These are phyloP conservation scores for Hyphopichia pseudoburtonii DNA, from an alignment of 1,139 yeast genomes.

Conservation along the genomic window DNA sequence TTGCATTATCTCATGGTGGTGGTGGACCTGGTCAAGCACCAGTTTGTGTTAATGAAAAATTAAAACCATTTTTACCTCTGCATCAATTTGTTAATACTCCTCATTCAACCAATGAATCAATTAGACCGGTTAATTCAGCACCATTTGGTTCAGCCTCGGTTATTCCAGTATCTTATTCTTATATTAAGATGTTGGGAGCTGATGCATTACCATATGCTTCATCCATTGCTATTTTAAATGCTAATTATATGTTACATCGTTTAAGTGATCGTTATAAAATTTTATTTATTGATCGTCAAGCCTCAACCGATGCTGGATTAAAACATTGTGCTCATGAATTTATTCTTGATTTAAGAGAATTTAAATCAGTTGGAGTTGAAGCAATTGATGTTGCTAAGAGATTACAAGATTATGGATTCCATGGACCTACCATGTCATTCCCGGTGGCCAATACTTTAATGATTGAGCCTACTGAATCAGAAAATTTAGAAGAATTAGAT, in stretches of 20 bases:
- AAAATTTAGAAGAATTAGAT: conserved; percentile 82
- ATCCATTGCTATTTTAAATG: conserved; percentile 86
- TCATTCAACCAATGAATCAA: conserved; percentile 54
- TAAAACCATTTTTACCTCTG: conserved; percentile 79
- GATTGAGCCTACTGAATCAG: conserved; percentile 98
- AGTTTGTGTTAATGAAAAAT: conserved; percentile 84
- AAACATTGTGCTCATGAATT: conserved; percentile 96
- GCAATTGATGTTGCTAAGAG: conserved; percentile 97
- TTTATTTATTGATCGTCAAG: conserved; percentile 61
- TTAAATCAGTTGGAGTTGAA: conserved; percentile 79
- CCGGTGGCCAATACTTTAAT: conserved; percentile 96
- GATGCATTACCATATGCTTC: conserved; percentile 82
- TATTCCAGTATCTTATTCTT: conserved; percentile 90
- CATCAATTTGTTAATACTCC: conserved; percentile 68
- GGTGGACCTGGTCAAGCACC: conserved; percentile 99
- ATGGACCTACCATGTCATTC: conserved; percentile 98
- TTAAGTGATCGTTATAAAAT: conserved; percentile 71
- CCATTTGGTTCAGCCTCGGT: conserved; percentile 96
- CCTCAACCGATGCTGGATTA: conserved; percentile 46
- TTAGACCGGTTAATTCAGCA: conserved; percentile 83
- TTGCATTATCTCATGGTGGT: conserved; percentile 98
- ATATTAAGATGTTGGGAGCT: conserved; percentile 91
- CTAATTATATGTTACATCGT: conserved; percentile 89
- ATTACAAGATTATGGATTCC: conserved; percentile 96
- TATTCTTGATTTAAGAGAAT: conserved; percentile 85